Percentiles rank a stretch among this genome's conserved stretches.
Evolutionary conservation across 768 basidiomycete genomes (phyloP).

Genomic region (Suillus hirtellus): DNA sequence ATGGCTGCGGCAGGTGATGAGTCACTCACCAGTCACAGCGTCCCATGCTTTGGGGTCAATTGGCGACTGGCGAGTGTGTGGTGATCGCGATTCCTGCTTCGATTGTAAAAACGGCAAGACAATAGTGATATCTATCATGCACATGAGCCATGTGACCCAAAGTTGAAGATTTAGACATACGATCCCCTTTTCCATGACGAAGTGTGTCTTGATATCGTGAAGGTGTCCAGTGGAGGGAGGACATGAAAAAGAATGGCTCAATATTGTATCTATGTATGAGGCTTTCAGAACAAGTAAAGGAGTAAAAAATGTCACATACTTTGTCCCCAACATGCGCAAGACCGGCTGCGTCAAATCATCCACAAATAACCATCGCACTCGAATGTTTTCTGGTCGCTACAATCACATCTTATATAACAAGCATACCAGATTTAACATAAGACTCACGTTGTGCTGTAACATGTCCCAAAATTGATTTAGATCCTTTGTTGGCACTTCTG

Average conservation of each 20-base stretch:
- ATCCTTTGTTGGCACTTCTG: slow-evolving; percentile 15
- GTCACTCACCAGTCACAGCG: neutral
- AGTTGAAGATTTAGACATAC: slow-evolving; percentile 21
- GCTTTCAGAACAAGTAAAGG: neutral
- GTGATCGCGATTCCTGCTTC: no score
- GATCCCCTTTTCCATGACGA: slow-evolving; percentile 27
- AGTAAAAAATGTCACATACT: slow-evolving; percentile 17
- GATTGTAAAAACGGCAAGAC: slow-evolving; percentile 3
- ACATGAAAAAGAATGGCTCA: slow-evolving; percentile 37
- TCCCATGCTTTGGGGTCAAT: no score
- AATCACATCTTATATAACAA: neutral
- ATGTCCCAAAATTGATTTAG: slow-evolving; percentile 31
- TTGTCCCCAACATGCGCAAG: slow-evolving; percentile 34
- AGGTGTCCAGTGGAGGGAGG: slow-evolving; percentile 33
- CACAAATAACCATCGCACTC: slow-evolving; percentile 29
- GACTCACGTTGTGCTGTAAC: slow-evolving; percentile 33
- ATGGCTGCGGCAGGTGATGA: neutral
- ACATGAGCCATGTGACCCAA: slow-evolving; percentile 9
- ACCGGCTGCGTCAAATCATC: slow-evolving; percentile 29
- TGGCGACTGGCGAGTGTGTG: no score
- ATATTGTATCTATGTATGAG: slow-evolving; percentile 28
- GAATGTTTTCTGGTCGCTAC: slow-evolving; percentile 18
- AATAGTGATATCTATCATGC: slow-evolving; percentile 9
- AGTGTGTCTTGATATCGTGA: slow-evolving; percentile 33
- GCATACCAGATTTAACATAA: neutral